Evolutionary conservation across 805 yeast genomes (phyloP).

Genomic region (Wickerhamomyces tratensis): DNA sequence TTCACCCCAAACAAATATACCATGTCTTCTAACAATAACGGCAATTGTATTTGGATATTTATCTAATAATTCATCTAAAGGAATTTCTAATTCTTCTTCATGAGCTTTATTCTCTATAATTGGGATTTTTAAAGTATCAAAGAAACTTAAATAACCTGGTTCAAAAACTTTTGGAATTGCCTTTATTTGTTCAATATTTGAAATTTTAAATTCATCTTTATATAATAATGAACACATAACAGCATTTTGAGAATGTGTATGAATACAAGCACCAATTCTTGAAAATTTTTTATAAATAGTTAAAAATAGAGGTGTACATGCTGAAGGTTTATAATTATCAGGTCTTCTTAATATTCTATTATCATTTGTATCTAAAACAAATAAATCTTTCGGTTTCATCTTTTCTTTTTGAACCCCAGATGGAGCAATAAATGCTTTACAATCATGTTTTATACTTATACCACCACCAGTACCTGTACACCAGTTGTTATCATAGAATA

Average conservation of each 20-base stretch:
- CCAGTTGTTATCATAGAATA: conserved; percentile 79
- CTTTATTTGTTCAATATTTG: conserved; percentile 85
- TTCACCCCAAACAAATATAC: conserved; percentile 96
- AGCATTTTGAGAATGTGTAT: conserved; percentile 87
- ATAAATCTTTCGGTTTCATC: conserved; percentile 73
- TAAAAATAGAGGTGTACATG: conserved; percentile 84
- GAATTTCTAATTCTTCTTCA: conserved; percentile 72
- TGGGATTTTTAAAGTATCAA: conserved; percentile 74
- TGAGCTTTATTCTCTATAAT: conserved; percentile 86
- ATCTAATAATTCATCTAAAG: conserved; percentile 53
- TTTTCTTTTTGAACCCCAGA: conserved; percentile 95
- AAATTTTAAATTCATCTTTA: conserved; percentile 62
- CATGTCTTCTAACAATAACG: conserved; percentile 85
- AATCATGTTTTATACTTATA: conserved; percentile 51
- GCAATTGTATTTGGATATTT: conserved; percentile 76
- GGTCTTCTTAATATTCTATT: conserved; percentile 54
- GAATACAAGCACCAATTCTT: conserved; percentile 86
- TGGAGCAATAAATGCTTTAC: conserved; percentile 71
- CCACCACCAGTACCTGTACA: conserved; percentile 97
- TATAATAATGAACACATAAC: conserved; percentile 70
- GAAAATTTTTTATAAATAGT: conserved; percentile 49
- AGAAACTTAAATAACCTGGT: conserved; percentile 56
- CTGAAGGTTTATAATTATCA: conserved; percentile 68
- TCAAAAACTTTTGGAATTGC: conserved; percentile 56
- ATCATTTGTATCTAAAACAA: conserved; percentile 54